Evolutionary conservation across 306 rosid genomes (phyloP).

Genomic region (Dryas drummondii): DNA sequence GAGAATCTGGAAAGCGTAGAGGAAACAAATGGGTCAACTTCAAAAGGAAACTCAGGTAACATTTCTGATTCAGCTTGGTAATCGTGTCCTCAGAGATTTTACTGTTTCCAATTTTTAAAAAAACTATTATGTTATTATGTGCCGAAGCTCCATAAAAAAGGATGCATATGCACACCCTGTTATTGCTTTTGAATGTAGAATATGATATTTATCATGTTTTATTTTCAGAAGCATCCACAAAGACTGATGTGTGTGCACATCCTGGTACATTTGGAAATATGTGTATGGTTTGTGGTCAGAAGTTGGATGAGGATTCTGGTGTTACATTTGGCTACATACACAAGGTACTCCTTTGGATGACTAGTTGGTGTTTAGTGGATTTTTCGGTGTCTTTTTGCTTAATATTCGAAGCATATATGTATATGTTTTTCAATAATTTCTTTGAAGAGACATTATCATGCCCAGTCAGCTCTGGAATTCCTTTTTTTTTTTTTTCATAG

Average conservation of each 20-base stretch:
- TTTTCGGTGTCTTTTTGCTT: background rate
- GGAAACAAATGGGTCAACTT: background rate
- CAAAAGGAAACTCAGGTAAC: background rate
- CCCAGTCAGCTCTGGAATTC: background rate
- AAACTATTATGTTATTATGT: background rate
- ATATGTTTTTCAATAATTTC: background rate
- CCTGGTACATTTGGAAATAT: slow-evolving; percentile 79
- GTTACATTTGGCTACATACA: slow-evolving; percentile 84
- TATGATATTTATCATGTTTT: background rate
- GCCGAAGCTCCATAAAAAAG: background rate
- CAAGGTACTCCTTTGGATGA: slow-evolving; percentile 51
- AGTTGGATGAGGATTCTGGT: slow-evolving; percentile 64
- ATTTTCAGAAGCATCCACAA: slow-evolving; percentile 44
- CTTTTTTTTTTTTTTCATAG: no score
- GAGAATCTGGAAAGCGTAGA: background rate
- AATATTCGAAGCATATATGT: background rate
- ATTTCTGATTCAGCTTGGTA: background rate
- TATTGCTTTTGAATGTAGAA: background rate
- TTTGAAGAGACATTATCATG: no score
- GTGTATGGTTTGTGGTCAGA: slow-evolving; percentile 76
- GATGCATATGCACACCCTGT: background rate
- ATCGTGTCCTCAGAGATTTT: background rate
- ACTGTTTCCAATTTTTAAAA: background rate
- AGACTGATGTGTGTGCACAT: slow-evolving; percentile 54
- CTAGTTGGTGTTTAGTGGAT: background rate